phyloP scores from a whole-genome alignment of 2,329 filamentous ascomycete species.

The Hymenoscyphus fraxineus region DNA sequence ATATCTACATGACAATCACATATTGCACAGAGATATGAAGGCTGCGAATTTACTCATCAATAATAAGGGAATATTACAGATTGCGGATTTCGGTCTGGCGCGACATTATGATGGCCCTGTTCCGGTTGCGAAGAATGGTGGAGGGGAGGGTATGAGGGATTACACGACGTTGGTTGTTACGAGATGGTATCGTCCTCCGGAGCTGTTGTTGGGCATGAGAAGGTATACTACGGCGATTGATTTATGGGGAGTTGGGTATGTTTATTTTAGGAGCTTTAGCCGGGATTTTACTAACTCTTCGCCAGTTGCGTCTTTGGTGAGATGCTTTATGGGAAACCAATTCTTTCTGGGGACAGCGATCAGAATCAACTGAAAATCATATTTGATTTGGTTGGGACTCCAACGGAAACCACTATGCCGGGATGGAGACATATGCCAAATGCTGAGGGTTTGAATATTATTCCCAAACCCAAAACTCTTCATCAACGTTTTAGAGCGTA shows the following conservation, averaged over 20 bases:
- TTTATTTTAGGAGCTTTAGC: slow-evolving; percentile 5
- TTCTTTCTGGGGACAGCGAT: slow-evolving; percentile 86
- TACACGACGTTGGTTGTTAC: slow-evolving; percentile 98
- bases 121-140: slow-evolving; percentile 71
- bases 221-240: slow-evolving; percentile 97
- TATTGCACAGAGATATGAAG: slow-evolving; percentile 98
- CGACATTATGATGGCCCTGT: slow-evolving; percentile 85
- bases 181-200: slow-evolving; percentile 92
- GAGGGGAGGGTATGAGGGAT: slow-evolving; percentile 80
- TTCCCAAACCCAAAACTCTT: slow-evolving; percentile 61
- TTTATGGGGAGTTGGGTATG: slow-evolving; percentile 94
- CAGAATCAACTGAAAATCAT: slow-evolving; percentile 88
- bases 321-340: slow-evolving; percentile 92
- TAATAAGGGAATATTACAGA: slow-evolving; percentile 88
- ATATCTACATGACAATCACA: slow-evolving; percentile 86
- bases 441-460: slow-evolving; percentile 68
- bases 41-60: slow-evolving; percentile 96
- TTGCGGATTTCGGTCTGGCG: slow-evolving; percentile 94
- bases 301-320: slow-evolving; percentile 92
- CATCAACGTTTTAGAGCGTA: slow-evolving; percentile 71
- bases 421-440: slow-evolving; percentile 82
- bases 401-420: slow-evolving; percentile 88
- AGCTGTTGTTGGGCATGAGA: slow-evolving; percentile 81
- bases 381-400: slow-evolving; percentile 86
- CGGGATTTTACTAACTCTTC: slow-evolving; percentile 25